Evolutionary conservation across 164 flowering plant genomes (phyloP).

Genomic region (Vitis rupestris): DNA sequence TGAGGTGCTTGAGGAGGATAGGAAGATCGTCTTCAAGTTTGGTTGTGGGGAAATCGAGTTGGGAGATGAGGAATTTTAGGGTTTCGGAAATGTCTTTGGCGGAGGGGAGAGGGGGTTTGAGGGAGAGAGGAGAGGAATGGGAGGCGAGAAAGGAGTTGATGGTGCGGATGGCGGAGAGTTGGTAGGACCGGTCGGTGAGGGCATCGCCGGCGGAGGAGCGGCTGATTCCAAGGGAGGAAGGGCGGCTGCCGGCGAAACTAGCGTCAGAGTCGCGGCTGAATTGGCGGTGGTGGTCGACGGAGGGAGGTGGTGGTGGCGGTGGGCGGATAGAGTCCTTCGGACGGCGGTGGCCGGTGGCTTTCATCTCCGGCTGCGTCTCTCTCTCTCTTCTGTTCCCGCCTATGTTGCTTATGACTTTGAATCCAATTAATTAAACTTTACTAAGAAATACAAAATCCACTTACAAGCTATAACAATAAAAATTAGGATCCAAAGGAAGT

Average conservation of each 20-base stretch:
- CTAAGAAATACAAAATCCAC: too few relatives aligned
- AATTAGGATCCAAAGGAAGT: too few relatives aligned
- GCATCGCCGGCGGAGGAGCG: conserved; percentile 19
- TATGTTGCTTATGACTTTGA: too few relatives aligned
- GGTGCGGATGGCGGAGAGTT: conserved; percentile 51
- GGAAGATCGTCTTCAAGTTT: conserved; percentile 74
- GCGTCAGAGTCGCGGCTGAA: conserved; percentile 31
- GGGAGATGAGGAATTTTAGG: conserved; percentile 44
- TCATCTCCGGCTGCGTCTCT: neutral
- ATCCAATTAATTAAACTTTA: too few relatives aligned
- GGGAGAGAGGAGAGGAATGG: conserved; percentile 36
- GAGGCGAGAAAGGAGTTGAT: conserved; percentile 57
- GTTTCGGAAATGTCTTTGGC: conserved; percentile 49
- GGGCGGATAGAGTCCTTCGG: neutral
- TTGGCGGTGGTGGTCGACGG: neutral
- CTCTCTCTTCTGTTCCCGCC: too few relatives aligned
- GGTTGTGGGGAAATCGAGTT: conserved; percentile 37
- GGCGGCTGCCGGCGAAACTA: conserved; percentile 35
- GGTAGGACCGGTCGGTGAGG: conserved; percentile 52
- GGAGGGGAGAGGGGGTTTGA: conserved; percentile 50
- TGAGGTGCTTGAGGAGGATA: conserved; percentile 40
- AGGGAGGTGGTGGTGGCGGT: neutral
- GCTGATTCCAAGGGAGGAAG: conserved; percentile 28
- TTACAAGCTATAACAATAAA: too few relatives aligned
- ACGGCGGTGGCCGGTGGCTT: conserved; percentile 3